Percentiles rank a stretch among this genome's conserved stretches.
These are phyloP conservation scores for Aphanomyces euteiches DNA, from an alignment of 352 stramenopile genomes.

Conservation along the genomic window DNA sequence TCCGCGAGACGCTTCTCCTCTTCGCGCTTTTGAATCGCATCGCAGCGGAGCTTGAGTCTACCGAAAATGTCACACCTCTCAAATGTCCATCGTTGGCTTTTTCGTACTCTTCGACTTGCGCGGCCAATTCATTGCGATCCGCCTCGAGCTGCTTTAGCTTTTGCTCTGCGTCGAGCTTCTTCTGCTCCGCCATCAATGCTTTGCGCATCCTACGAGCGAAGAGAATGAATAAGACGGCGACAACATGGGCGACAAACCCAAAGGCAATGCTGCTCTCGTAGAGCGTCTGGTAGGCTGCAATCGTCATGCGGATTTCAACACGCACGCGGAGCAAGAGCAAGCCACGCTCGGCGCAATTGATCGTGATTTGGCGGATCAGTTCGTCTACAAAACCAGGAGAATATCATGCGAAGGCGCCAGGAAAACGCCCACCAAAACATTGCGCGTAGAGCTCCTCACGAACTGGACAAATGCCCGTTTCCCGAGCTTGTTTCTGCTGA, in stretches of 20 bases:
- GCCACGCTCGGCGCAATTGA: conserved; percentile 89
- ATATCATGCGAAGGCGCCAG: conserved; percentile 1
- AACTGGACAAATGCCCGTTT: conserved; percentile 90
- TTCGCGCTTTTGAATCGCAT: conserved; percentile 56
- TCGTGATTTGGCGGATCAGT: conserved; percentile 90
- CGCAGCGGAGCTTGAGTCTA: conserved; percentile 47
- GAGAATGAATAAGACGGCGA: neutral
- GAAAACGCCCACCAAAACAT: conserved; percentile 67
- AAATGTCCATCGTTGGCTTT: neutral
- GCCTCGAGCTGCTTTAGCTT: conserved; percentile 74
- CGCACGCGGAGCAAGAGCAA: conserved; percentile 85
- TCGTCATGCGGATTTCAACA: conserved; percentile 90
- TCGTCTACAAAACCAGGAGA: conserved; percentile 52
- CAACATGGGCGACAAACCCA: conserved; percentile 34
- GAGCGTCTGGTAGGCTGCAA: conserved; percentile 89
- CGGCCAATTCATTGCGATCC: conserved; percentile 73
- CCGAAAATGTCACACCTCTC: neutral
- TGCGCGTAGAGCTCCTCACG: conserved; percentile 91
- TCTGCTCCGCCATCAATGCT: conserved; percentile 89
- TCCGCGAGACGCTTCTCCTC: conserved; percentile 64
- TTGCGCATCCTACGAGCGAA: conserved; percentile 69
- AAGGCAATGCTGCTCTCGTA: conserved; percentile 92
- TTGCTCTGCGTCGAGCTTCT: conserved; percentile 83
- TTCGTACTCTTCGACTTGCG: conserved; percentile 67
- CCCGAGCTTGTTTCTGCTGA: conserved; percentile 86